phyloP scores from a whole-genome alignment of 306 rosid species.

The Rosa persica region DNA sequence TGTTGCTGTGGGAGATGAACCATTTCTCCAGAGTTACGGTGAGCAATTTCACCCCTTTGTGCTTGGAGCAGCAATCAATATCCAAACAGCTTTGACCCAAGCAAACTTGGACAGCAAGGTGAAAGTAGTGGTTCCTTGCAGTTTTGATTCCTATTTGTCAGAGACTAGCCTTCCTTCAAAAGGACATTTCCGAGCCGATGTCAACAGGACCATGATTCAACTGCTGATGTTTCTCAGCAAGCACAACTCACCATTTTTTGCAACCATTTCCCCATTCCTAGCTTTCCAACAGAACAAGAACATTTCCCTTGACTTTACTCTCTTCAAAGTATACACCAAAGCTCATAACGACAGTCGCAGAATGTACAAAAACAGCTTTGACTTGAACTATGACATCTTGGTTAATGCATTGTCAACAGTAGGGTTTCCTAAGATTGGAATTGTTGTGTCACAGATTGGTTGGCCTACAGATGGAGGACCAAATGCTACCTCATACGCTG shows the following conservation, averaged over 20 bases:
- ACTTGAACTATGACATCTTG: slow-evolving; percentile 66
- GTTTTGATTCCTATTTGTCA: slow-evolving; percentile 69
- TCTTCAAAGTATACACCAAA: slow-evolving; percentile 65
- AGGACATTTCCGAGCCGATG: slow-evolving; percentile 68
- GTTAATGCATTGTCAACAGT: slow-evolving; percentile 51
- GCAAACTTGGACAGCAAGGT: slow-evolving; percentile 67
- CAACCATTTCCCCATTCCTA: slow-evolving; percentile 67
- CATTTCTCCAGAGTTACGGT: slow-evolving; percentile 72
- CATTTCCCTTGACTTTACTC: slow-evolving; percentile 66
- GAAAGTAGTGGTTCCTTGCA: slow-evolving; percentile 93
- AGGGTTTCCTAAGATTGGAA: slow-evolving; percentile 63
- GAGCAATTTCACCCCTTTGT: slow-evolving; percentile 70
- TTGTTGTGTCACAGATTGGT: slow-evolving; percentile 81
- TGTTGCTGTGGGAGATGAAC: slow-evolving; percentile 89
- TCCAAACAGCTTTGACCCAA: slow-evolving; percentile 59
- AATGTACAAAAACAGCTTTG: slow-evolving; percentile 79
- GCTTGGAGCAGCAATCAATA: slow-evolving; percentile 73
- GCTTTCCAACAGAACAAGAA: slow-evolving; percentile 61
- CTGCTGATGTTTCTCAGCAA: slow-evolving; percentile 76
- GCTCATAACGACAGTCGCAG: slow-evolving; percentile 56
- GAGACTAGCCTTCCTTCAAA: slow-evolving; percentile 58
- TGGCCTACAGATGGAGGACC: slow-evolving; percentile 96
- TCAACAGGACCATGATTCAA: slow-evolving; percentile 81
- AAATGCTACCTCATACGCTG: slow-evolving; percentile 58
- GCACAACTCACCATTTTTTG: slow-evolving; percentile 73